Evolutionary conservation across 2,329 filamentous ascomycete species (phyloP).

Genomic region (Cryphonectria japonica): DNA sequence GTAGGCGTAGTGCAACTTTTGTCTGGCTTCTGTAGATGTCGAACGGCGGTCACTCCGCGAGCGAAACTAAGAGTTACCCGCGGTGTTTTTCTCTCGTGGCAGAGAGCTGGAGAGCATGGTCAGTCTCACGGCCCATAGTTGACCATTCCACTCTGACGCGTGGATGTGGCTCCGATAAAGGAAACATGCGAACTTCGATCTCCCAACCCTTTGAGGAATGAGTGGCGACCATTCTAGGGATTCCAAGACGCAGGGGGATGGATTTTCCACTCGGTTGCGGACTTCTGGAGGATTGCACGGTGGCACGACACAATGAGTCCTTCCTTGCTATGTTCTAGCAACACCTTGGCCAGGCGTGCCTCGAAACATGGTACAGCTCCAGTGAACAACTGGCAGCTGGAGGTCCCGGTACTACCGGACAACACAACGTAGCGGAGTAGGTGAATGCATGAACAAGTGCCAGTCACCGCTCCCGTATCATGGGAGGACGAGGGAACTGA

Average conservation of each 20-base stretch:
- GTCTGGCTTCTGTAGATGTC: not conserved
- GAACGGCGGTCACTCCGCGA: not conserved
- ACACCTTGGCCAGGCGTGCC: not conserved
- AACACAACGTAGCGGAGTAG: not conserved
- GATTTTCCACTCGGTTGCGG: not conserved
- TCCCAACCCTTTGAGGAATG: not conserved
- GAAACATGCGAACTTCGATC: not conserved
- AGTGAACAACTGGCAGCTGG: not conserved
- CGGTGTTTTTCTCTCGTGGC: not conserved
- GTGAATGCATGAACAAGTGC: conserved; percentile 1
- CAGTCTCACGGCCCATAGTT: not conserved
- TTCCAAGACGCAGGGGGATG: not conserved
- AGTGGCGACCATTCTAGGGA: not conserved
- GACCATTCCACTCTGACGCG: not conserved
- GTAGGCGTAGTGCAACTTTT: not conserved
- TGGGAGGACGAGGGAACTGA: not conserved
- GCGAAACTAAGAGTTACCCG: not conserved
- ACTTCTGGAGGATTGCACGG: not conserved
- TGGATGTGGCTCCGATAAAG: not conserved
- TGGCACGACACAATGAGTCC: not conserved
- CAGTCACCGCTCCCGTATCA: not conserved
- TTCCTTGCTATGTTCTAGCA: not conserved
- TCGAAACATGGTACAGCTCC: not conserved
- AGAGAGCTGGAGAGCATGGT: not conserved
- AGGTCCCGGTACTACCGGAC: not conserved